These are phyloP conservation scores for Cladosporium sp. DNA, from an alignment of 2,329 filamentous ascomycete species.

Conservation along the genomic window DNA sequence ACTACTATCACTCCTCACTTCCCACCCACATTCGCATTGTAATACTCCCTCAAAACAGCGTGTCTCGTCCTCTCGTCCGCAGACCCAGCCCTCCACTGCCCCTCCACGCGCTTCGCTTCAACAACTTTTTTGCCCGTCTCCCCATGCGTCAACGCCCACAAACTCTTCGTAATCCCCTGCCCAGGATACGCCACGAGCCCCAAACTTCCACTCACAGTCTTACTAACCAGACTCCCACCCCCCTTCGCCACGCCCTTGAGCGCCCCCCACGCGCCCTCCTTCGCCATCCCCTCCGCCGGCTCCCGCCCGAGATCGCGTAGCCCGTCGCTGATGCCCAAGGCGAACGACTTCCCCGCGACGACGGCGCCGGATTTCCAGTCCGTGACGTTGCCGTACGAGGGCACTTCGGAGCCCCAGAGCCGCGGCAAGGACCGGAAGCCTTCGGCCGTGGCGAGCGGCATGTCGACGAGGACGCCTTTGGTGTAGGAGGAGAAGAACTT, in stretches of 20 bases:
- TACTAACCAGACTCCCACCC: slow-evolving; percentile 12
- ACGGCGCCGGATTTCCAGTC: slow-evolving; percentile 12
- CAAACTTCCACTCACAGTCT: slow-evolving; percentile 13
- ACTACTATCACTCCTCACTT: not conserved
- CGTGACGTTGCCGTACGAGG: slow-evolving; percentile 14
- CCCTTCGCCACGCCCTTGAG: slow-evolving; percentile 17
- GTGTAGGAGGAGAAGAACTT: slow-evolving; percentile 10
- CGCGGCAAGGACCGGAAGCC: slow-evolving; percentile 16
- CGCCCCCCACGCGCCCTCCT: slow-evolving; percentile 15
- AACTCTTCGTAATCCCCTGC: slow-evolving; percentile 14
- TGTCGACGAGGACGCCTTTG: slow-evolving; percentile 16
- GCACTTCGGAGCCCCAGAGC: slow-evolving; percentile 14
- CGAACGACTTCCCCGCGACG: slow-evolving; percentile 5
- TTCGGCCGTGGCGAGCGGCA: slow-evolving; percentile 16
- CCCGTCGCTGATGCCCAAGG: slow-evolving; percentile 11
- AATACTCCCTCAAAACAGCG: slow-evolving; percentile 13
- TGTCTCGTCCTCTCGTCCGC: not conserved
- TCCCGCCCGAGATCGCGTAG: not conserved
- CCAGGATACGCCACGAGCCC: slow-evolving; percentile 16
- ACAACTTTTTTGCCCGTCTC: slow-evolving; percentile 10
- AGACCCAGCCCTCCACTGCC: slow-evolving; percentile 9
- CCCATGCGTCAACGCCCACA: slow-evolving; percentile 16
- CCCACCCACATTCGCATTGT: slow-evolving; percentile 10
- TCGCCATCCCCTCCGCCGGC: slow-evolving; percentile 1
- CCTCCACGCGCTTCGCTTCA: slow-evolving; percentile 9